Evolutionary conservation across 768 basidiomycete genomes (phyloP), one percentile per base, ranked within the genome.

Genomic region (Gautieria morchelliformis): DNA sequence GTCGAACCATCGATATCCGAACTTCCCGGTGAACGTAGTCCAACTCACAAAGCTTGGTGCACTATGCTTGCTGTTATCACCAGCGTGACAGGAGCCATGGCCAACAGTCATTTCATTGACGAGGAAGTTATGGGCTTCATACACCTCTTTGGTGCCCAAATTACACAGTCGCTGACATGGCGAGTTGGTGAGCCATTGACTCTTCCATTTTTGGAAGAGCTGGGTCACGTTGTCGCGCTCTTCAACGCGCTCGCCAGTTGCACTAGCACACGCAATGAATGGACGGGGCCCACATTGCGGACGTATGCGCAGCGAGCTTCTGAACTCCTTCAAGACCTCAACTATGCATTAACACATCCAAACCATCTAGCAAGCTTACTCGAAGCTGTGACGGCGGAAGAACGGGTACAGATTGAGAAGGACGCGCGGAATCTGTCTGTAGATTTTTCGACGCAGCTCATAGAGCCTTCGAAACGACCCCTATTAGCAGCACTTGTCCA

Each of bases 311-410:
- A 74, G 0, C 82, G 81, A 59, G 83, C 86, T 0, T 70, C 93
- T 19, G 74, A 82, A 33, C 79, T 95, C 24, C 75, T 96, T 1
- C 91, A 93, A 65, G 88, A 93, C 61, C 71, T 96, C 60, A 93
- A 93, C 68, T 93, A 93, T 62, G 88, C 90, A 0, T 76, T 95
- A 48, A 86, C 90, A 0, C 93, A 97, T 68, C 93, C 93, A 7
- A 89, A 93, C 64, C 86, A 93, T 63, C 78, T 96, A 12, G 83
- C 86, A 1, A 85, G 84, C 61, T 74, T 90, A 27, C 74, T 94
- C 62, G 90, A 94, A 58, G 85, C 91, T 6, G 76, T 89, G 14
- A 86, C 87, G 0, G 67, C 78, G 1, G 90, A 91, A 11, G 93
- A 95, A 63, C 79, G 86, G 7, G 70, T 70, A 0, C 74, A 75